Conservation (phyloP, 352 stramenopile species). For the Globisporangium paroecandrum region DNA sequence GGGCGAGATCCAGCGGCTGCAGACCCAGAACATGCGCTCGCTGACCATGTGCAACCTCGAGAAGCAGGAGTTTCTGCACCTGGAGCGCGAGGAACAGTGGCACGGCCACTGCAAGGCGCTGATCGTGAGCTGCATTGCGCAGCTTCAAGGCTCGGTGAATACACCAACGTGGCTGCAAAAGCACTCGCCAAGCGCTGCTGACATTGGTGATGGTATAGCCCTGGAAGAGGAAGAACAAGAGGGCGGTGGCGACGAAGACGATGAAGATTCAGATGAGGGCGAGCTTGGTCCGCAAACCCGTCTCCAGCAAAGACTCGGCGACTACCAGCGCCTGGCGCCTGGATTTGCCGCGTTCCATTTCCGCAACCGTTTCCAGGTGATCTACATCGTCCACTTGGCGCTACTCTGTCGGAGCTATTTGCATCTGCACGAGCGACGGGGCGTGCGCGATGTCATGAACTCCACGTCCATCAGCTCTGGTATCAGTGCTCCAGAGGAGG, state of each 20-base stretch:
- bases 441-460: slow-evolving; percentile 34
- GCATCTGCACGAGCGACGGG: slow-evolving; percentile 37
- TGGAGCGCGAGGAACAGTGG: slow-evolving; percentile 40
- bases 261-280: background rate
- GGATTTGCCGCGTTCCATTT: slow-evolving; percentile 35
- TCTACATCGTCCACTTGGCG: slow-evolving; percentile 37
- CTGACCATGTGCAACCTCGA: slow-evolving; percentile 31
- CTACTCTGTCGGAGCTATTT: slow-evolving; percentile 43
- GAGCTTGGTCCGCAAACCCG: background rate
- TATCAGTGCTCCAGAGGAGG: background rate
- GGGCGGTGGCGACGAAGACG: background rate
- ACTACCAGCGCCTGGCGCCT: slow-evolving; percentile 28
- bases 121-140: slow-evolving; percentile 26
- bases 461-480: slow-evolving; percentile 16
- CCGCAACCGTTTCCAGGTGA: slow-evolving; percentile 24
- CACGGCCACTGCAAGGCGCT: slow-evolving; percentile 47
- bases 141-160: slow-evolving; percentile 19
- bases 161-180: slow-evolving; percentile 33
- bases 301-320: background rate
- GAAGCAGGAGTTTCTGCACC: slow-evolving; percentile 26
- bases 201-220: background rate
- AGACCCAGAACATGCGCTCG: slow-evolving; percentile 39
- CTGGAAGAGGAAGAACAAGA: background rate
- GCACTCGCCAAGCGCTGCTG: background rate
- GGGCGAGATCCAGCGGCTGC: slow-evolving; percentile 31